A percentile compares a stretch with the other conserved stretches of the same genome.
Evolutionary conservation across 768 basidiomycete species (phyloP).

Genomic region (Clathrus columnatus): DNA sequence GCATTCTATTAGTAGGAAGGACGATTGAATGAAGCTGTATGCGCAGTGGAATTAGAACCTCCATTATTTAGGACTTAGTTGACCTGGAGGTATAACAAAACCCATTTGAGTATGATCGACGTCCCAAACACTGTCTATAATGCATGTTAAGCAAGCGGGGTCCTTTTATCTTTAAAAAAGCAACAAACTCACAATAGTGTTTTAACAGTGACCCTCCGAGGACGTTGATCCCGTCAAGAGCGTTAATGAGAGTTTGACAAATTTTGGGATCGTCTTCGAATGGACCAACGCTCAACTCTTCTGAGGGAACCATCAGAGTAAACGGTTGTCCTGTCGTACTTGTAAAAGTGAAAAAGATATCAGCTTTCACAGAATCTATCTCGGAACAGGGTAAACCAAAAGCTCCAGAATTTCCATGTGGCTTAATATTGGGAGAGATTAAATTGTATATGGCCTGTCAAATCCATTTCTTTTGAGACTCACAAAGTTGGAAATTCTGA

Average conservation of each 20-base stretch:
- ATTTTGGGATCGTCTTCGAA: slow-evolving; percentile 39
- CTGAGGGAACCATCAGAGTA: slow-evolving; percentile 48
- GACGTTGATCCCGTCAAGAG: slow-evolving; percentile 40
- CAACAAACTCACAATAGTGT: too few relatives aligned
- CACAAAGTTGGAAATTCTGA: slow-evolving; percentile 3
- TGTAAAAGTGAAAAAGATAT: slow-evolving; percentile 47
- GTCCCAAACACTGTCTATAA: slow-evolving; percentile 42
- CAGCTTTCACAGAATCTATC: slow-evolving; percentile 41
- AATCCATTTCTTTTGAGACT: too few relatives aligned
- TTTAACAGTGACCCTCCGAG: slow-evolving; percentile 46
- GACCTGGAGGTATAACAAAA: too few relatives aligned
- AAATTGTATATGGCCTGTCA: slow-evolving; percentile 44
- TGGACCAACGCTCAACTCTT: slow-evolving; percentile 49
- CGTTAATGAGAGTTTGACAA: slow-evolving; percentile 54
- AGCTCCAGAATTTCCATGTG: slow-evolving; percentile 39
- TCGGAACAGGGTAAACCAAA: too few relatives aligned
- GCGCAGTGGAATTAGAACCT: too few relatives aligned
- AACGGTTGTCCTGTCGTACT: slow-evolving; percentile 37
- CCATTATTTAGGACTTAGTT: too few relatives aligned
- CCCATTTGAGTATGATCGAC: slow-evolving; percentile 37
- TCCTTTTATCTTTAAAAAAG: too few relatives aligned
- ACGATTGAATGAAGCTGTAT: too few relatives aligned
- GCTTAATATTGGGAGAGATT: slow-evolving; percentile 47
- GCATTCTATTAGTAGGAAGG: too few relatives aligned
- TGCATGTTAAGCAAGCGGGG: not conserved